A percentile compares a stretch with the other conserved stretches of the same genome.
Conservation (phyloP, 2,329 filamentous ascomycete species). For the Volutella citrinella region DNA sequence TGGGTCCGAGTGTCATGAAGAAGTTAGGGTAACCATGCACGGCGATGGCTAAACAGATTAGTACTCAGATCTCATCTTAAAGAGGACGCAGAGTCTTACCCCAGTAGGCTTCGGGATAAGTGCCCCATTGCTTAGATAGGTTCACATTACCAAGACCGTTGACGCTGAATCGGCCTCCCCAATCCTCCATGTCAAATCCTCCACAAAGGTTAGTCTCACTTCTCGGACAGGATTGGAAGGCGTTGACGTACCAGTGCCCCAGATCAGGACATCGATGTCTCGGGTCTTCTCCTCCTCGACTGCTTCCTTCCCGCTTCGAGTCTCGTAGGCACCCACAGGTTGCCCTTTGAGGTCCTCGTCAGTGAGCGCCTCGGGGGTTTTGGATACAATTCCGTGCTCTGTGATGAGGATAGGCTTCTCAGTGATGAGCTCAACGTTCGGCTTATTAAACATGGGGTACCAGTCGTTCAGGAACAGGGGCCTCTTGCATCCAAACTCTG, state of each 20-base stretch:
- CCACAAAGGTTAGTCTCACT: too few relatives aligned
- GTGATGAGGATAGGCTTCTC: conserved; percentile 3
- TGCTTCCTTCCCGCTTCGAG: neutral
- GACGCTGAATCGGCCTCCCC: conserved; percentile 3
- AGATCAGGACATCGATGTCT: conserved; percentile 4
- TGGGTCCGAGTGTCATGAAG: conserved; percentile 5
- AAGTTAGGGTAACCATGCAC: conserved; percentile 4
- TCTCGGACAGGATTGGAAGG: too few relatives aligned
- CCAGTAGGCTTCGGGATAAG: conserved; percentile 6
- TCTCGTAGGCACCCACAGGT: conserved; percentile 2
- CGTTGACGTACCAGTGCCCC: too few relatives aligned
- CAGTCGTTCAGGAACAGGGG: conserved; percentile 3
- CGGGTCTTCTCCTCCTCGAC: neutral
- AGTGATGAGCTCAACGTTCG: conserved; percentile 5
- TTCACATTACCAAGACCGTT: conserved; percentile 1
- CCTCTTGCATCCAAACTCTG: conserved; percentile 5
- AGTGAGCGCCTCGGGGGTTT: neutral
- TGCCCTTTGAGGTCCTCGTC: neutral
- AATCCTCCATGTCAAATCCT: conserved; percentile 7
- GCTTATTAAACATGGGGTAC: conserved; percentile 5
- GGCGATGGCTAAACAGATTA: conserved; percentile 1
- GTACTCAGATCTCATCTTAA: neutral
- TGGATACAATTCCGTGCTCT: neutral
- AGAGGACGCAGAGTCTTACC: neutral
- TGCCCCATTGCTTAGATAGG: conserved; percentile 4